These are phyloP conservation scores for Hysterium pulicare DNA, from an alignment of 2,329 filamentous ascomycete species.

Conservation along the genomic window DNA sequence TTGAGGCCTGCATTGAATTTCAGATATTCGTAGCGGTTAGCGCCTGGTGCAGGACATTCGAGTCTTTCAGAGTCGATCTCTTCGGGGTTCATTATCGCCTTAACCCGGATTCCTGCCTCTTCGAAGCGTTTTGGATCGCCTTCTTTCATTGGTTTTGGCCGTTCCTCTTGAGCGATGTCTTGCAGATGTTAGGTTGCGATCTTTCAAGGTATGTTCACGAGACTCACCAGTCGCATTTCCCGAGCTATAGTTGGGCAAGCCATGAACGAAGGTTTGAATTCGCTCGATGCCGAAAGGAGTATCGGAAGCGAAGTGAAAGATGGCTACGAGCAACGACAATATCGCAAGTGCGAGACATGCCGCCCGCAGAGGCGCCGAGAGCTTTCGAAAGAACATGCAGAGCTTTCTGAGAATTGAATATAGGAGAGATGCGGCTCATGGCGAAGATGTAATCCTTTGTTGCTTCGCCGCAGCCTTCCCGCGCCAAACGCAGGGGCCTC, in stretches of 20 bases:
- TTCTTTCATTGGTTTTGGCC: conserved; percentile 4
- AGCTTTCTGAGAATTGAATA: background rate
- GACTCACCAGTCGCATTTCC: background rate
- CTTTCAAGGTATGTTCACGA: background rate
- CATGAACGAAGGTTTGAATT: background rate
- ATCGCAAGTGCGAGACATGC: background rate
- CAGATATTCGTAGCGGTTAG: conserved; percentile 17
- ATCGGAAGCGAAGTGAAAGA: background rate
- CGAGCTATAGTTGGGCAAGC: background rate
- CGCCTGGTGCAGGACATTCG: conserved; percentile 15
- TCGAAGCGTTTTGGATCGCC: conserved; percentile 12
- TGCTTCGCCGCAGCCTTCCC: no score
- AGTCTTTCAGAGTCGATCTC: conserved; percentile 14
- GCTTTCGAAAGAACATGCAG: background rate
- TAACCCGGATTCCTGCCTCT: conserved; percentile 13
- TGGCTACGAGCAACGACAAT: background rate
- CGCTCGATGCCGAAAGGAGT: background rate
- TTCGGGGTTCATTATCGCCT: conserved; percentile 16
- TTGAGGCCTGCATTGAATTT: conserved; percentile 6
- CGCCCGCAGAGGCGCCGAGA: background rate
- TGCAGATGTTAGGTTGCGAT: no score
- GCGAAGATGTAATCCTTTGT: no score
- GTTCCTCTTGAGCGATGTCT: no score
- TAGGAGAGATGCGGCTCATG: no score
- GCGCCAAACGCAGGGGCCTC: no score